Percentiles rank a stretch among this genome's conserved stretches.
These are phyloP conservation scores for Beauveria scarabaeidicola DNA, from an alignment of 2,329 filamentous ascomycete genomes.

Conservation along the genomic window DNA sequence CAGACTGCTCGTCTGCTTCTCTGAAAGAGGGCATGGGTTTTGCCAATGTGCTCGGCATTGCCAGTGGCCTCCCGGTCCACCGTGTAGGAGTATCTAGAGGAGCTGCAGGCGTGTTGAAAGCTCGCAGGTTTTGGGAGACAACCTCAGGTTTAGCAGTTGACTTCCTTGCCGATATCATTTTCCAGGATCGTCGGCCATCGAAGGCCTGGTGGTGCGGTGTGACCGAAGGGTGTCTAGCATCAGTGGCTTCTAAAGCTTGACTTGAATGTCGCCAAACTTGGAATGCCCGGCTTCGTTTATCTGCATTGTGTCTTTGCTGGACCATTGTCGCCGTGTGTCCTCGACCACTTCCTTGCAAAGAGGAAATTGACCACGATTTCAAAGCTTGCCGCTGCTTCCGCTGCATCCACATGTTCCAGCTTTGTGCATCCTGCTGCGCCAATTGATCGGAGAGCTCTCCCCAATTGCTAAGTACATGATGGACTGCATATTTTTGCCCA, in stretches of 20 bases:
- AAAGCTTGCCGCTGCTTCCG: slow-evolving; percentile 25
- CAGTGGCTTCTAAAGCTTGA: slow-evolving; percentile 5
- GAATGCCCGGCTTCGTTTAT: slow-evolving; percentile 23
- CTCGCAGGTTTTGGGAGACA: neutral
- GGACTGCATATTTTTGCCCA: neutral
- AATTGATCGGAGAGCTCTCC: slow-evolving; percentile 16
- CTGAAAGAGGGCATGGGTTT: slow-evolving; percentile 23
- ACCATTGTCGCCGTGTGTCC: slow-evolving; percentile 29
- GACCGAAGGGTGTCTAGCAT: slow-evolving; percentile 1
- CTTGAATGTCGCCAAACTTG: slow-evolving; percentile 24
- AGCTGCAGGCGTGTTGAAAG: slow-evolving; percentile 16
- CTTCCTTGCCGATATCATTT: slow-evolving; percentile 10
- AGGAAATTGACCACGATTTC: slow-evolving; percentile 29
- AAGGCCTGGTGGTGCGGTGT: slow-evolving; percentile 2
- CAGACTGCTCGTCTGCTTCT: slow-evolving; percentile 22
- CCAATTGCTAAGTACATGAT: slow-evolving; percentile 18
- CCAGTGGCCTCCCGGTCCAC: slow-evolving; percentile 33
- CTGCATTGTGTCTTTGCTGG: slow-evolving; percentile 23
- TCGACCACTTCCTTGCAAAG: slow-evolving; percentile 28
- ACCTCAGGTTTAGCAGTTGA: neutral
- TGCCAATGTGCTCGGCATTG: slow-evolving; percentile 24
- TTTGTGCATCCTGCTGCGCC: slow-evolving; percentile 18
- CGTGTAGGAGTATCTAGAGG: slow-evolving; percentile 36
- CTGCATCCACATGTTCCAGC: slow-evolving; percentile 24
- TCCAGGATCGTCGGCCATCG: slow-evolving; percentile 19